phyloP scores from a whole-genome alignment of 345 rosid genomes.

The Acer negundo region DNA sequence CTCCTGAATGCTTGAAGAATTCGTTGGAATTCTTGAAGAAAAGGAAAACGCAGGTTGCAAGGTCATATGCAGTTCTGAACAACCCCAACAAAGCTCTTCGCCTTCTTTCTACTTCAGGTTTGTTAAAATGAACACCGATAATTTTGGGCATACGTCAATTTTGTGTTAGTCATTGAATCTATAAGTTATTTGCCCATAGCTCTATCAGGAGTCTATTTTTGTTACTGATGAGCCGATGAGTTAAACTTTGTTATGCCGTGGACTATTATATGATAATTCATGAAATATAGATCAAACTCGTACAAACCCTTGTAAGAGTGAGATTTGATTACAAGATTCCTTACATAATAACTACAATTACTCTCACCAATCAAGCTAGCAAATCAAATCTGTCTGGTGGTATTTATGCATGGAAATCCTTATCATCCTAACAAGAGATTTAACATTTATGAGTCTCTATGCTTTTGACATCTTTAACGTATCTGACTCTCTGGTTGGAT shows the following conservation, averaged over 20 bases:
- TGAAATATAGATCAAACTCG: too few species aligned
- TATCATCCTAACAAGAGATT: too few species aligned
- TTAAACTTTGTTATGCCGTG: neutral
- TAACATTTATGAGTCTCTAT: too few species aligned
- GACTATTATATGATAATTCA: neutral
- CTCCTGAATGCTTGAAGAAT: constrained; percentile 66
- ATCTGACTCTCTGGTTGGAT: too few species aligned
- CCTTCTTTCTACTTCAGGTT: constrained; percentile 52
- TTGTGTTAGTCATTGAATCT: neutral
- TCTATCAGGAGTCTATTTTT: neutral
- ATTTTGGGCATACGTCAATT: neutral
- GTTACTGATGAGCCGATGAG: neutral
- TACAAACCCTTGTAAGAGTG: too few species aligned
- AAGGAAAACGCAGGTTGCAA: constrained; percentile 71
- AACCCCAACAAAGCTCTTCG: constrained; percentile 84
- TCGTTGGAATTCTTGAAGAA: constrained; percentile 82
- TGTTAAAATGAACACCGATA: constrained; percentile 43
- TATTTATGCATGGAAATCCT: too few species aligned
- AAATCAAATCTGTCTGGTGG: too few species aligned
- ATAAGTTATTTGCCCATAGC: neutral
- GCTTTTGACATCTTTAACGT: too few species aligned
- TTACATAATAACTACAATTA: too few species aligned
- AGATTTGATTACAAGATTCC: too few species aligned
- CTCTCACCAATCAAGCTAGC: too few species aligned
- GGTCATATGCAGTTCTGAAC: constrained; percentile 74